Base-by-base conservation (phyloP, 2,329 filamentous ascomycete species). In the Aspergillus vadensis region DNA sequence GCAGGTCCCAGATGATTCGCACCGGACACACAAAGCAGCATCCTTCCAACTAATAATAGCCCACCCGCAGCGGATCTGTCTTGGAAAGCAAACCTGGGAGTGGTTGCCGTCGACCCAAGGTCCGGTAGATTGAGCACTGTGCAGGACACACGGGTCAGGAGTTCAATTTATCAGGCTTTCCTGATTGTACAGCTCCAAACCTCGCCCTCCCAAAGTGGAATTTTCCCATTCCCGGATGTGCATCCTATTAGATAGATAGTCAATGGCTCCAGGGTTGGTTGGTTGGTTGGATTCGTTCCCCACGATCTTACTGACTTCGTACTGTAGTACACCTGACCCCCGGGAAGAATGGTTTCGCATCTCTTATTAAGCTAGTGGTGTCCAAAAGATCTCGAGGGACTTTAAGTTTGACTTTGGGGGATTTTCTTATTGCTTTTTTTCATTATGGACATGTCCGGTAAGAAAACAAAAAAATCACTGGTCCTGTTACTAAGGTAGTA, bases 381-480 rank as follows among this genome's bases (percentile, higher is more conserved):
- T 47, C 56, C 38, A 53, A 36, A 36, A 5, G 39, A 55, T 48
- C 48, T 59, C 39, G 39, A 53, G 21, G 50, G 30, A 54, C 38
- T 38, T 59, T 48, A 27, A 32, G 39, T 30, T 55, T 39, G 43
- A 47, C 27, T 39, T 55, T 59, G 57, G 57, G 57, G 36, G 57
- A 25, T 51, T 17, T 51, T 17, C 43, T 44, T 21, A 23, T 25
- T 55, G 23, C 27, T 55, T 27, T 32, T 36, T 17, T 23, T 30
- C 6, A 12, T 36, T 60, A 50, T 60, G 12, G 52, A 58, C 38
- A 58, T 50, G 56, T 53, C 56, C 47, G 49, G 19, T 58, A 14
- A 32, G 5, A 32, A 30, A 12, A 30, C 12, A 5, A 30, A 27
- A 23, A 27, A 53, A 25, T 39, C 30, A 41, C 36, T 38, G 47